Conservation (phyloP, 2,329 filamentous ascomycete genomes). For the Emergomyces africanus region DNA sequence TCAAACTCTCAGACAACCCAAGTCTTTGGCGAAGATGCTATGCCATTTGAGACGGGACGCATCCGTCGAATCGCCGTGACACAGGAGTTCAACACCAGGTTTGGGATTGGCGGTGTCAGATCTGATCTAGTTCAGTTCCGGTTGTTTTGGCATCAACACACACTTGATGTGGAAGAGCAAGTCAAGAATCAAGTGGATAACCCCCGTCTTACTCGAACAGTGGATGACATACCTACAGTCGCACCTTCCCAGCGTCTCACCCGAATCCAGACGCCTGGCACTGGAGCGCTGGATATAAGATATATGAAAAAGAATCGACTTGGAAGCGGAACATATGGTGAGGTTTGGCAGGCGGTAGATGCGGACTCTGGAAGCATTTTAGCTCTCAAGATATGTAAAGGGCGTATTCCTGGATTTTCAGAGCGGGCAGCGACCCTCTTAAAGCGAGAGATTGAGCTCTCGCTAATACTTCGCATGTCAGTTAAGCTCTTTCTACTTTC, state of each 20-base stretch:
- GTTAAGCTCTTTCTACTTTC: neutral
- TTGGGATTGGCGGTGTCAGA: slow-evolving; percentile 10
- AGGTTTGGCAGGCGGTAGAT: slow-evolving; percentile 8
- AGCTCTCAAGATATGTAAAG: slow-evolving; percentile 6
- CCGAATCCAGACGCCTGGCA: neutral
- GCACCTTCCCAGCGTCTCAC: neutral
- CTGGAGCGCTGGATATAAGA: neutral
- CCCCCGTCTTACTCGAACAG: neutral
- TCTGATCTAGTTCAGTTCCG: slow-evolving; percentile 7
- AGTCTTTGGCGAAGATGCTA: slow-evolving; percentile 9
- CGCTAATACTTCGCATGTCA: neutral
- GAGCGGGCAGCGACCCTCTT: no score
- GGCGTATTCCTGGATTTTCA: no score
- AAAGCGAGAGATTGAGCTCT: slow-evolving; percentile 1
- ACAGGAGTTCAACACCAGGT: slow-evolving; percentile 7
- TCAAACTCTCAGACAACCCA: slow-evolving; percentile 9
- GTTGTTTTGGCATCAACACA: slow-evolving; percentile 5
- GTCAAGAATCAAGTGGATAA: neutral
- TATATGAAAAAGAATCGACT: slow-evolving; percentile 1
- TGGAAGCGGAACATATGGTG: slow-evolving; percentile 11
- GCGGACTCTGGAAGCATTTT: slow-evolving; percentile 8
- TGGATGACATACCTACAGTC: neutral
- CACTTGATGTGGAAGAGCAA: neutral
- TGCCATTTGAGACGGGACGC: slow-evolving; percentile 8
- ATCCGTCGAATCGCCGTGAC: slow-evolving; percentile 10